Base-by-base conservation (phyloP, 257 asterid genomes). In the Osmanthus fragrans region DNA sequence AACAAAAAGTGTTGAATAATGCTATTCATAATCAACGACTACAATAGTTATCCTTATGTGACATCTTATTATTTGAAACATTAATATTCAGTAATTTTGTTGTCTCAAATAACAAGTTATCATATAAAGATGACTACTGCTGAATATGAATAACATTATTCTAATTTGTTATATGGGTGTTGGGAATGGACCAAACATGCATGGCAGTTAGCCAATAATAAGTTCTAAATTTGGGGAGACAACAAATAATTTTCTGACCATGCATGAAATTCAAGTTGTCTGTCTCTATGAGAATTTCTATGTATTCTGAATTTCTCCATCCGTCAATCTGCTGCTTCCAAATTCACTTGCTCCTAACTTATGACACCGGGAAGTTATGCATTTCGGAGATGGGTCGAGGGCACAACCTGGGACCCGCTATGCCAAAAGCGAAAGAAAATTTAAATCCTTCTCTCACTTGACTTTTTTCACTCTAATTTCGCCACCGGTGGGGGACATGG, bases 181-280 rank as follows among this genome's bases (percentile, higher is more conserved):
- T 47, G 39, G 51, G 58, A 45, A 49, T 68, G 82, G 45, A 68
- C 71, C 80, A 42, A 77, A 69, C 45, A 58, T 77, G 73, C 34
- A 37, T 40, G 45, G 32, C 64, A 64, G 36, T 42, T 23, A 40
- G 72, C 19, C 45, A 19, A 76, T 58, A 47, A 32, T 51, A 68
- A 71, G 72, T 71, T 77, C 71, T 70, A 76, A 71, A 29, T 70
- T 77, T 77, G 51, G 68, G 81, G 27, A 71, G 81, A 77, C 81
- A 77, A 71, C 81, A 77, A 71, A 30, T 51, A 71, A 77, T 11
- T 51, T 66, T 37, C 23, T 58, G 71, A 12, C 25, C 72, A 58
- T 73, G 63, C 72, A 77, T 76, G 72, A 42, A 77, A 77, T 60
- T 77, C 64, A 70, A 77, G 70, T 77, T 77, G 81, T 21, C 72